phyloP scores from a whole-genome alignment of 1,139 yeast genomes.

The Blastobotrys malaysiensis region DNA sequence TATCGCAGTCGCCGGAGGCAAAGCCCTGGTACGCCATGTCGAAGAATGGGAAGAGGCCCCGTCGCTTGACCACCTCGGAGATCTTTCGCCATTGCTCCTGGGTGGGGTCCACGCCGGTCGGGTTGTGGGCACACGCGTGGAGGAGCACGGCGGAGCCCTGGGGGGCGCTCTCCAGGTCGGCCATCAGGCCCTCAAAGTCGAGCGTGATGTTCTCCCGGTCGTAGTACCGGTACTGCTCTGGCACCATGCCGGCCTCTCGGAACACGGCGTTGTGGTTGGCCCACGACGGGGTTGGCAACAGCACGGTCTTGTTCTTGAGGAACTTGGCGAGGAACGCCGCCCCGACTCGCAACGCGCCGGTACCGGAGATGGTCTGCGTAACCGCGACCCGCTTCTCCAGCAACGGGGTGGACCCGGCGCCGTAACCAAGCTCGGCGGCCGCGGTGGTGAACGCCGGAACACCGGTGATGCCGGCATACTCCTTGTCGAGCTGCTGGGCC shows the following conservation, averaged over 20 bases:
- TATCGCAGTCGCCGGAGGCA: slow-evolving; percentile 79
- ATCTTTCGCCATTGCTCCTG: slow-evolving; percentile 78
- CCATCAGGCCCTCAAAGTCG: slow-evolving; percentile 63
- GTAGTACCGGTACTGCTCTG: slow-evolving; percentile 62
- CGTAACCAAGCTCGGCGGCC: slow-evolving; percentile 62
- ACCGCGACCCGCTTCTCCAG: slow-evolving; percentile 47
- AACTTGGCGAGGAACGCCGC: slow-evolving; percentile 55
- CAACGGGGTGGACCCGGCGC: slow-evolving; percentile 36
- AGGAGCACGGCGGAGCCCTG: slow-evolving; percentile 72
- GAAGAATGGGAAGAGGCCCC: slow-evolving; percentile 74
- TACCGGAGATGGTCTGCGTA: slow-evolving; percentile 68
- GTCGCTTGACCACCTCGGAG: slow-evolving; percentile 52
- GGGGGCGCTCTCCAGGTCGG: slow-evolving; percentile 65
- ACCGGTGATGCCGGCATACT: slow-evolving; percentile 84
- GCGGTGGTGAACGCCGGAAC: slow-evolving; percentile 65
- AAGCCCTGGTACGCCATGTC: slow-evolving; percentile 98
- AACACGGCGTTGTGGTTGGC: slow-evolving; percentile 60
- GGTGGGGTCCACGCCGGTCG: slow-evolving; percentile 94
- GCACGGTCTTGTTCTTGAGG: slow-evolving; percentile 40
- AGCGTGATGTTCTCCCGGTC: slow-evolving; percentile 54
- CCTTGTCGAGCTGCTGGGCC: slow-evolving; percentile 64
- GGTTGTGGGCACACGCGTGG: slow-evolving; percentile 97
- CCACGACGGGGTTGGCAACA: slow-evolving; percentile 70
- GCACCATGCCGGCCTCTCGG: slow-evolving; percentile 42
- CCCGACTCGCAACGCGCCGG: slow-evolving; percentile 68